Conservation (phyloP, 1,284 basidiomycete species). For the Entoloma clypeatum region DNA sequence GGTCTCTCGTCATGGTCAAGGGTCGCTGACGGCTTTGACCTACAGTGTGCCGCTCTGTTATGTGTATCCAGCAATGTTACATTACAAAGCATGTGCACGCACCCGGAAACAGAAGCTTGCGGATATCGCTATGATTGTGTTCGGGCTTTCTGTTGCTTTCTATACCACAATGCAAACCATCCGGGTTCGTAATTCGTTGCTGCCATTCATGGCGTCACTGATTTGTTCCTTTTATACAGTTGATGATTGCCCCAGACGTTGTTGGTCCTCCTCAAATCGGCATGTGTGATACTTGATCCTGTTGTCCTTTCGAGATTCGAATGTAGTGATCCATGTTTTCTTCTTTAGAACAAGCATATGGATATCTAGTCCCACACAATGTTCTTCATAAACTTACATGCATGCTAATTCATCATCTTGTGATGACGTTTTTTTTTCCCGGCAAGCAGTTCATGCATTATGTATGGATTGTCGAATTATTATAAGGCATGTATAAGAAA, state of each 20-base stretch:
- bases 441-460: too few species aligned
- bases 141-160: conserved; percentile 78
- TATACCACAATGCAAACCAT: conserved; percentile 87
- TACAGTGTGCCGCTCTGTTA: conserved; percentile 88
- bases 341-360: too few species aligned
- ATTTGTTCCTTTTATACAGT: conserved; percentile 23
- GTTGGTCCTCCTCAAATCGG: conserved; percentile 34
- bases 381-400: too few species aligned
- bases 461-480: too few species aligned
- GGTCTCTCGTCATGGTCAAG: too few species aligned
- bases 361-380: too few species aligned
- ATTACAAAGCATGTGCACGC: conserved; percentile 83
- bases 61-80: conserved; percentile 92
- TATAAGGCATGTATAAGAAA: too few species aligned
- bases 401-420: too few species aligned
- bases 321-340: too few species aligned
- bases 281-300: conserved; percentile 27
- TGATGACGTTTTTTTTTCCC: too few species aligned
- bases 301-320: not conserved
- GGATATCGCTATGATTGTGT: conserved; percentile 79
- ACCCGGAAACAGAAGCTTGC: conserved; percentile 66
- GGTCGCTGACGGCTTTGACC: conserved; percentile 8
- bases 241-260: conserved; percentile 38
- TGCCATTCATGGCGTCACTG: conserved; percentile 1
- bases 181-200: conserved; percentile 40